A percentile compares a stretch with the other conserved stretches of the same genome.
These are phyloP conservation scores for Pilobolus umbonatus DNA, from an alignment of 192 early-diverging fungal species.

Conservation along the genomic window DNA sequence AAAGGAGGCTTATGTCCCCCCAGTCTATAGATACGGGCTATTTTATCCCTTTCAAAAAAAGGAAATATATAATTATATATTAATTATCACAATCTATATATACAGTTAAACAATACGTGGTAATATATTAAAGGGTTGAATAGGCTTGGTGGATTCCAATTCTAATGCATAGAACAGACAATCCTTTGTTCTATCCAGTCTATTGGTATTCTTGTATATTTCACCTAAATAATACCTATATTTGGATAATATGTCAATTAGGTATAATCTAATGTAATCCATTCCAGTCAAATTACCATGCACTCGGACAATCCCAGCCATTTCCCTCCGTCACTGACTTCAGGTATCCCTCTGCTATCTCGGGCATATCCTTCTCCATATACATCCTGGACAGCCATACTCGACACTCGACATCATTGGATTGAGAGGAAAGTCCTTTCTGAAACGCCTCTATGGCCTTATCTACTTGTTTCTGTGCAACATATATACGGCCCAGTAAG, in stretches of 20 bases:
- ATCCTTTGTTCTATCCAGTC: constrained; percentile 43
- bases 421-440: constrained; percentile 44
- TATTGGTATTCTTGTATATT: constrained; percentile 37
- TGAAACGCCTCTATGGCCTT: constrained; percentile 44
- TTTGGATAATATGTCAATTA: constrained; percentile 6
- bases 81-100: not conserved
- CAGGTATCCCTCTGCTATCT: constrained; percentile 52
- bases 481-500: constrained; percentile 41
- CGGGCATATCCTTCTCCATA: constrained; percentile 36
- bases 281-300: no score
- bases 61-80: no score
- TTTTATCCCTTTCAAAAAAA: no score
- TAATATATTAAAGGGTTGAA: constrained; percentile 40
- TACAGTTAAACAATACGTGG: constrained; percentile 32
- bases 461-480: constrained; percentile 34
- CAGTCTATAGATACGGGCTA: no score
- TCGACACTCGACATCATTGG: constrained; percentile 37
- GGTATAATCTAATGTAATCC: not conserved
- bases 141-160: constrained; percentile 47
- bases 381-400: constrained; percentile 44
- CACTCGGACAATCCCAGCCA: constrained; percentile 59
- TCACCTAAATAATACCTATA: constrained; percentile 43
- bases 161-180: constrained; percentile 58
- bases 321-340: constrained; percentile 42
- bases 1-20: no score